These are phyloP conservation scores for Phytophthora sp. DNA, from an alignment of 352 stramenopile species.

Conservation along the genomic window DNA sequence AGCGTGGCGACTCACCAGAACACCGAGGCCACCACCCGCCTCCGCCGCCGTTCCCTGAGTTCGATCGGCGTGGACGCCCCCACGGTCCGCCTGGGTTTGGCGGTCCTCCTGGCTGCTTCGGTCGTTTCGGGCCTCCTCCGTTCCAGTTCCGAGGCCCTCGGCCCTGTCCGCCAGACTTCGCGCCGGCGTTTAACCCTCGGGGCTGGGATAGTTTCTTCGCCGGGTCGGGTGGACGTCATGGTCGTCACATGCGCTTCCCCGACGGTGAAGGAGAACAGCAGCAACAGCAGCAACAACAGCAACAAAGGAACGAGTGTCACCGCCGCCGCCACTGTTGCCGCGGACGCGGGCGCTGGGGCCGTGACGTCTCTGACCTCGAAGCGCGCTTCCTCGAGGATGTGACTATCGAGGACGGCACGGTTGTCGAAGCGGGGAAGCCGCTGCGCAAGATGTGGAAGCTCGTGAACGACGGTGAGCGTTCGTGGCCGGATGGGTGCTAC, in stretches of 20 bases:
- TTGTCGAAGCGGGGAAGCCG: conserved; percentile 49
- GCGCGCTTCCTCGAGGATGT: conserved; percentile 80
- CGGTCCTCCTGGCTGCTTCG: conserved; percentile 3
- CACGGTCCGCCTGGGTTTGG: conserved; percentile 3
- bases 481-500: conserved; percentile 61
- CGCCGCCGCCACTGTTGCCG: conserved; percentile 11
- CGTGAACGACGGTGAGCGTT: conserved; percentile 60
- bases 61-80: not conserved
- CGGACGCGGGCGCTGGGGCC: conserved; percentile 14
- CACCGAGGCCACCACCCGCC: not conserved
- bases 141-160: conserved; percentile 12
- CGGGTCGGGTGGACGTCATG: conserved; percentile 11
- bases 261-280: conserved; percentile 11
- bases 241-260: conserved; percentile 1
- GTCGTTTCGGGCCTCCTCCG: conserved; percentile 9
- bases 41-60: not conserved
- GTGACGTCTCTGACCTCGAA: conserved; percentile 30
- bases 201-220: conserved; percentile 9
- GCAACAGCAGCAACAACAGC: conserved; percentile 8
- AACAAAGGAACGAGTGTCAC: not conserved
- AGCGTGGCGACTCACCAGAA: not conserved
- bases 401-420: conserved; percentile 75
- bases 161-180: conserved; percentile 4
- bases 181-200: conserved; percentile 4
- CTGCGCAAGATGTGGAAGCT: conserved; percentile 84